Conservation (phyloP, 805 yeast species). For the Candida sithepensis region DNA sequence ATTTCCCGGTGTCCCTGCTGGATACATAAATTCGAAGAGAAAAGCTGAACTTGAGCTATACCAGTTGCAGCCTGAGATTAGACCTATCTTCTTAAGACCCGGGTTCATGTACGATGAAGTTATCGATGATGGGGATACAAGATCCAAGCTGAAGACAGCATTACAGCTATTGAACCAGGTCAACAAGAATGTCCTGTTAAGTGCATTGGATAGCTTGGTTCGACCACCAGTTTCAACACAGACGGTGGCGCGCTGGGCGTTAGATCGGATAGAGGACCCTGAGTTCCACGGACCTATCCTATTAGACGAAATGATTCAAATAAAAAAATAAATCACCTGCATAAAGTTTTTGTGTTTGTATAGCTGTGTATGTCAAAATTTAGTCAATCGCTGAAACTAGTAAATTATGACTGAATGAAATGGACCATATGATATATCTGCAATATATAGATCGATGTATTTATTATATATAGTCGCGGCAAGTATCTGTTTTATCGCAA, state of each 20-base stretch:
- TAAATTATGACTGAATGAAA: too few species aligned
- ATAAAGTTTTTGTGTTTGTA: neutral
- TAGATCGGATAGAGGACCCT: conserved; percentile 50
- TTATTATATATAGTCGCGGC: too few species aligned
- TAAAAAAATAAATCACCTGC: conserved; percentile 2
- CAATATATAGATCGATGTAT: too few species aligned
- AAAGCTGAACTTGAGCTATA: conserved; percentile 63
- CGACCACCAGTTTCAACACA: conserved; percentile 68
- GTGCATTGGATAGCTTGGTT: conserved; percentile 43
- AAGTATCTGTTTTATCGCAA: too few species aligned
- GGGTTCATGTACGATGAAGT: conserved; percentile 74
- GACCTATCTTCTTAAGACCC: conserved; percentile 71
- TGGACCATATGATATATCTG: too few species aligned
- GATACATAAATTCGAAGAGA: conserved; percentile 73
- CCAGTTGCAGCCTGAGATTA: conserved; percentile 39
- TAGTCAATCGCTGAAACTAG: too few species aligned
- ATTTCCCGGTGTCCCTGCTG: conserved; percentile 63
- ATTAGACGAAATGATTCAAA: conserved; percentile 44
- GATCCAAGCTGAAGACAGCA: conserved; percentile 40
- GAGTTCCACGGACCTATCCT: conserved; percentile 54
- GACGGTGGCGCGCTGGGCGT: conserved; percentile 56
- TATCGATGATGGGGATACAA: conserved; percentile 26
- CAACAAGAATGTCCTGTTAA: conserved; percentile 41
- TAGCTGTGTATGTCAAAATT: too few species aligned
- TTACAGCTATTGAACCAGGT: conserved; percentile 42